Evolutionary conservation across 2,329 filamentous ascomycete genomes (phyloP), one percentile per base, ranked within the genome.

Genomic region (Colletotrichum coccodes): DNA sequence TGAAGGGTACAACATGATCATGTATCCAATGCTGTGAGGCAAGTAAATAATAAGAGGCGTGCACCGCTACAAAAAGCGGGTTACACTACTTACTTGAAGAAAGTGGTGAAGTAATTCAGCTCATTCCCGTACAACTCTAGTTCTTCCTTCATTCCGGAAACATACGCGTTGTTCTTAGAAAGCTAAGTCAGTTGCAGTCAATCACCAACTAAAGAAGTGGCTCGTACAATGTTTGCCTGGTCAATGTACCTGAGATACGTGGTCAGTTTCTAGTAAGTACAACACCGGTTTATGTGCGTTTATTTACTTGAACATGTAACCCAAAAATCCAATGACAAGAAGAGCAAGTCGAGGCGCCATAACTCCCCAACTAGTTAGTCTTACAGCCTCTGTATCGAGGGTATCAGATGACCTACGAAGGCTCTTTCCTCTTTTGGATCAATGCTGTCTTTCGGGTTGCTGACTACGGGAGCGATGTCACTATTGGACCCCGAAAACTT

Each of bases 111-210:
- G 59, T 76, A 74, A 8, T 72, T 76, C 46, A 72, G 71, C 36
- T 76, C 59, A 44, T 76, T 75, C 18, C 74, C 74, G 38, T 44
- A 69, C 36, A 77, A 71, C 7, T 38, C n/a, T 3, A 77, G 68
- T 23, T 76, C 75, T 30, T 75, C 71, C n/a, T 73, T 68, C 72
- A 77, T 74, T 42, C 75, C 74, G n/a, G 71, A 70, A 5, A 77
- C 73, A 59, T 75, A 75, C 11, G 72, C 72, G 66, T 75, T 76
- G 54, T 73, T 76, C 60, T 64, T 8, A 4, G 7, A 46, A 3
- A 36, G 1, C 1, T 28, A 9, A 28, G 40, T 14, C 11, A 34
- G 26, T 30, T 3, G n/a, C 5, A 14, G 8, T 26, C 4, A 0
- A 26, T 21, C n/a, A 44, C 4, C n/a, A 26, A 1, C 9, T 21